Percentiles rank a stretch among this genome's conserved stretches.
Conservation (phyloP, 495 filamentous ascomycete species). For the Xylaria flabelliformis region DNA sequence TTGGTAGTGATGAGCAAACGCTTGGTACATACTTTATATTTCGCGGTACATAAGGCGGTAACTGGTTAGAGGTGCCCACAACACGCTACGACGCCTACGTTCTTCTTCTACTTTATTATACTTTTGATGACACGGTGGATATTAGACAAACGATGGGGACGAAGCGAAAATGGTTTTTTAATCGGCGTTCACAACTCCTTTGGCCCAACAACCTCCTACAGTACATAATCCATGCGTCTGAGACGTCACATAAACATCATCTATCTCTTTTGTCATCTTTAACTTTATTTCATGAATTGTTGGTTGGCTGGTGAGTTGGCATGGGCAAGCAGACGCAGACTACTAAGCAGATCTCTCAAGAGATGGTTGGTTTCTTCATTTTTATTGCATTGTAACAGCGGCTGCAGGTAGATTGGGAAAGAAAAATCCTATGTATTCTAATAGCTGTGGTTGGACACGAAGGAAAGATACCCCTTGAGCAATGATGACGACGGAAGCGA, state of each 20-base stretch:
- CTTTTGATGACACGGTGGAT: conserved; percentile 26
- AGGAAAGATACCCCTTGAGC: conserved; percentile 28
- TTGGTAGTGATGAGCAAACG: conserved; percentile 23
- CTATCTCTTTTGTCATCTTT: conserved; percentile 17
- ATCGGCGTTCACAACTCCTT: conserved; percentile 25
- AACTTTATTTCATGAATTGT: conserved; percentile 15
- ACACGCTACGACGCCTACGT: conserved; percentile 35
- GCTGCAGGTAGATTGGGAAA: conserved; percentile 29
- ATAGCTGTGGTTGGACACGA: conserved; percentile 20
- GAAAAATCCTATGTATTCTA: conserved; percentile 22
- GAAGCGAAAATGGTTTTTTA: conserved; percentile 22
- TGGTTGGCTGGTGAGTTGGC: conserved; percentile 11
- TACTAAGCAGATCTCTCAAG: conserved; percentile 15
- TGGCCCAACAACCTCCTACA: conserved; percentile 24
- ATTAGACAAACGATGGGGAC: conserved; percentile 24
- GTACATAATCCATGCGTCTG: conserved; percentile 26
- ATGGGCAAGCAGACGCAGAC: conserved; percentile 17
- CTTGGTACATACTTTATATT: conserved; percentile 22
- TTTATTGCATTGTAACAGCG: conserved; percentile 22
- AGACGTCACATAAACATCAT: conserved; percentile 27
- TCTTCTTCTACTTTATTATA: conserved; percentile 22
- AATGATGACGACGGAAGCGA: conserved; percentile 22
- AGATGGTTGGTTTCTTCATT: conserved; percentile 16
- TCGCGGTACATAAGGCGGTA: conserved; percentile 28
- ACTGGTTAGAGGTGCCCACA: conserved; percentile 45